Evolutionary conservation across 768 basidiomycete species (phyloP), one percentile per base, ranked within the genome.

Genomic region (Auriscalpium vulgare): DNA sequence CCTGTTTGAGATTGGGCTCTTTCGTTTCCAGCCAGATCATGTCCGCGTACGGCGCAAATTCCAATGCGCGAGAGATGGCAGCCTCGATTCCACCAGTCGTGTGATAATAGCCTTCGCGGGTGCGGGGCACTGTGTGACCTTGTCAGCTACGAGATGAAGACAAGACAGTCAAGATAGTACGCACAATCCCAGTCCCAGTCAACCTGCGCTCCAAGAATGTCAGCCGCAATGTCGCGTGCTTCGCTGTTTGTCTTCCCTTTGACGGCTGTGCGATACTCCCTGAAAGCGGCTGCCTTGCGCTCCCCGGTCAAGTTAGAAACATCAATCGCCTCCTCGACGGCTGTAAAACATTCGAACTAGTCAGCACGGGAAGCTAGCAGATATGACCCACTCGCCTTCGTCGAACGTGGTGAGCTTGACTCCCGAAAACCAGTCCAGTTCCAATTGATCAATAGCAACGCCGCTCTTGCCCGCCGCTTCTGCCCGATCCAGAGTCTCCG

Each of bases 11-110:
- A 66, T 92, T 80, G 9, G 94, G 93, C n/a, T 78, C 77, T 64
- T 91, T 93, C 2, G 94, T 97, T 74, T 95, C 94, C 46, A 95
- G 78, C 94, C 93, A 97, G 47, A 95, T 74, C 62, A 95, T 78
- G 69, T 97, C 93, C 13, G 91, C 85, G 62, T 91, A 88, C 17
- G 90, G 89, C 1, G 91, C 88, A 65, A 85, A 97, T 19, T 82
- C 80, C 57, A 86, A 75, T 3, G 84, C 82, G 37, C 93, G 87
- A 63, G 87, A 85, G 66, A 93, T 81, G 10, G 92, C 94, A 7
- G 82, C 84, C 63, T 87, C 84, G 48, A 92, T 71, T 13, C 93
- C 93, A 8, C 90, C 83, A 34, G 83, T 83, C 62, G 85, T 90
- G 68, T 91, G 91, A 64, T 95, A 90, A 68, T 91, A 95, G 13